These are phyloP conservation scores for Marvania coccoides DNA, from an alignment of 139 green algal genomes.

Conservation along the genomic window DNA sequence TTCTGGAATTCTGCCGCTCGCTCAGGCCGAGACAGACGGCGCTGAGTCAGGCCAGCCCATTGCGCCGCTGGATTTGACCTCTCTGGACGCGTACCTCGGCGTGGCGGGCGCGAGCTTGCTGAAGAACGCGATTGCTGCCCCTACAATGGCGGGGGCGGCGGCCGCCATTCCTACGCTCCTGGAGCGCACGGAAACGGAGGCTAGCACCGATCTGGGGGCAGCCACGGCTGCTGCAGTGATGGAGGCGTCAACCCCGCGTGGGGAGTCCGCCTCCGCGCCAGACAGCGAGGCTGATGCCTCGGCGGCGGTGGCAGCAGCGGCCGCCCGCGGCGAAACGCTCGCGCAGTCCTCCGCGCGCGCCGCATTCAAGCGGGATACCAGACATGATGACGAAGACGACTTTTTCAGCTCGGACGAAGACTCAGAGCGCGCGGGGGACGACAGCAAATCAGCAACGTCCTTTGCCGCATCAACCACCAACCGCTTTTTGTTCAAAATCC, in stretches of 20 bases:
- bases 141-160: background rate
- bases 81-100: conserved; percentile 21
- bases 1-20: background rate
- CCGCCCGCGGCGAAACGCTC: conserved; percentile 2
- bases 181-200: background rate
- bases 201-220: background rate
- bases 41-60: conserved; percentile 22
- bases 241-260: background rate
- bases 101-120: conserved; percentile 13
- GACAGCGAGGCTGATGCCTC: background rate
- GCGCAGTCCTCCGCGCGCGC: conserved; percentile 17
- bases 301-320: background rate
- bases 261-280: background rate
- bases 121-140: background rate
- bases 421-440: background rate
- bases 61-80: conserved; percentile 7
- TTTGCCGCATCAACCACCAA: background rate
- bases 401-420: conserved; percentile 36
- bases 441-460: background rate
- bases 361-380: conserved; percentile 21
- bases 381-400: conserved; percentile 27
- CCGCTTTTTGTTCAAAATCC: background rate
- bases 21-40: background rate
- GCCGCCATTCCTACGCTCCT: background rate
- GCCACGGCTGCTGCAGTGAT: background rate